Base-by-base conservation (phyloP, 2,329 filamentous ascomycete genomes). In the Calonectria henricotiae region DNA sequence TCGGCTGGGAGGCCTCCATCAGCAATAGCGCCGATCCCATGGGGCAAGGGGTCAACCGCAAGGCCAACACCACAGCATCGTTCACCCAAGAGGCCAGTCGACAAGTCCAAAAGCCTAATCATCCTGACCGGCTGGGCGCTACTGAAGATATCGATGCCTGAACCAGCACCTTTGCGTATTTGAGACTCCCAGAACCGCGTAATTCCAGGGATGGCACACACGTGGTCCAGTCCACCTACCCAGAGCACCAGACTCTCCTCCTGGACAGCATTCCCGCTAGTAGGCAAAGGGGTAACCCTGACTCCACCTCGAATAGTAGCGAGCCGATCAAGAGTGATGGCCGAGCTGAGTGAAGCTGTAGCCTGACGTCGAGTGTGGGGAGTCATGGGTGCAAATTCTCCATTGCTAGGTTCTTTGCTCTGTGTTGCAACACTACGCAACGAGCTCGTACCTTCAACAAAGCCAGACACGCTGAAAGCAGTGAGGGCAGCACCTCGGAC, bases 321-420 rank as follows among this genome's bases (percentile, higher is more conserved):
- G 2, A 90, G 82, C 4, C 87, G 86, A 71, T 90, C 88, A 5
- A 86, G 82, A 0, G 86, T 85, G 7, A 83, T 79, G 0, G 80
- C 80, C 17, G 85, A 80, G 35, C 83, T 82, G 46, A 85, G 79
- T 1, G 84, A 84, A 12, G 84, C 82, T 4, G 88, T 82, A 5
- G 85, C 87, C 69, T 89, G 87, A 44, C 86, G 86, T 44, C 89
- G 84, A 11, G 88, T 89, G 71, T 90, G 89, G 0, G 90, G 90
- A 1, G 90, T 91, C 89, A 91, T 90, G 11, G 90, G 90, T 11
- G 88, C 88, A 72, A 91, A 91, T 41, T 89, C 89, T 17, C 84
- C 83, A 0, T 76, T 80, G 9, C 83, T 83, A 51, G 78, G 76
- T 62, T 82, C 81, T 67, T 82, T 83, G 47, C 74, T 77, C 51